These are phyloP conservation scores for Sporothrix mexicana DNA, from an alignment of 2,329 filamentous ascomycete genomes.

Conservation along the genomic window DNA sequence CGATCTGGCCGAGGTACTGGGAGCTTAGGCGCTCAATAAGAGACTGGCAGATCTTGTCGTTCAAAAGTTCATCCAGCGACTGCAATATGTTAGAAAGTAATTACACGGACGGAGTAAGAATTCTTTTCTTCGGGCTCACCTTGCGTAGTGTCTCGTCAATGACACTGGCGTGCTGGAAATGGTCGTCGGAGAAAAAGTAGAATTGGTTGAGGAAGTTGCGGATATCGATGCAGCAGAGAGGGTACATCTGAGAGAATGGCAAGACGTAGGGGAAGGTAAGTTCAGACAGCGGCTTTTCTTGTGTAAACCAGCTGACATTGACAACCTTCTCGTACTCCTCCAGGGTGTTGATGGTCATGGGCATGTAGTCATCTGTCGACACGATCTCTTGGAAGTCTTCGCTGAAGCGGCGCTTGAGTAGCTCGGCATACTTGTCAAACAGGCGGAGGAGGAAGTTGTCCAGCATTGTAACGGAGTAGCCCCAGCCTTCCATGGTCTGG, in stretches of 20 bases:
- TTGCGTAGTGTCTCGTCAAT: conserved; percentile 90
- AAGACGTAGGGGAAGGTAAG: conserved; percentile 92
- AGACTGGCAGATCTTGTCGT: conserved; percentile 86
- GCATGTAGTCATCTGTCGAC: conserved; percentile 99
- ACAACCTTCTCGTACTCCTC: conserved; percentile 97
- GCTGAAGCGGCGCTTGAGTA: conserved; percentile 89
- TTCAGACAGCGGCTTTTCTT: conserved; percentile 76
- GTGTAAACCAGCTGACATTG: conserved; percentile 93
- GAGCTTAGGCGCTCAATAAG: conserved; percentile 87
- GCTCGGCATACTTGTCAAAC: conserved; percentile 91
- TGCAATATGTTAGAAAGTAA: neutral
- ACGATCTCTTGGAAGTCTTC: conserved; percentile 93
- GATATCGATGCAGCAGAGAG: conserved; percentile 96
- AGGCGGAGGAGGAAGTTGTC: conserved; percentile 85
- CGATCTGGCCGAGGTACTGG: conserved; percentile 95
- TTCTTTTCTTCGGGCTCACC: conserved; percentile 49
- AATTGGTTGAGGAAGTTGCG: conserved; percentile 98
- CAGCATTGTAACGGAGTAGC: conserved; percentile 80
- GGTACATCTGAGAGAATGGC: conserved; percentile 99
- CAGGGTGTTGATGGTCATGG: conserved; percentile 89
- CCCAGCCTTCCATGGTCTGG: conserved; percentile 98
- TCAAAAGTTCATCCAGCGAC: conserved; percentile 92
- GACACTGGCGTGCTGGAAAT: conserved; percentile 86
- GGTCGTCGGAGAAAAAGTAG: conserved; percentile 95
- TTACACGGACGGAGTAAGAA: neutral